Evolutionary conservation across 805 yeast species (phyloP), one percentile per base, ranked within the genome.

Genomic region (Saccharomycopsis synnaedendra): DNA sequence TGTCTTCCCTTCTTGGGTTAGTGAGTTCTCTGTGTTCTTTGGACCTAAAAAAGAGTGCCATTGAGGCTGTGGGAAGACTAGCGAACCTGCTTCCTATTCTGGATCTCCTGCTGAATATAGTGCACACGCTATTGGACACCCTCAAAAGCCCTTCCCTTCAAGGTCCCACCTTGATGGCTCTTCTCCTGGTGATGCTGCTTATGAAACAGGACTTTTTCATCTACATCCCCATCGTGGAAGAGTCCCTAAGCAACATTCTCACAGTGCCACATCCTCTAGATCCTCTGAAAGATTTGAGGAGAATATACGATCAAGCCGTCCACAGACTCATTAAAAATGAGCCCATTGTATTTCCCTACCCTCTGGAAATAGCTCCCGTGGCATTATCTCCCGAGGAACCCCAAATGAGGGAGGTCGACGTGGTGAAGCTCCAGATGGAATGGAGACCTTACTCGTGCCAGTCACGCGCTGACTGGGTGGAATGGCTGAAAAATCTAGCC

Each of bases 391-490:
- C 40, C 32, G 46, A 46, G 34, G 55, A 52, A 29, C 46, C 37
- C 8, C 29, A 34, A 32, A 45, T 47, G 48, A 33, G 43, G n/a
- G 38, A 38, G 27, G 80, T 77, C 10, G 75, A 76, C 51, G 78
- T 76, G 42, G 74, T 69, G 38, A 74, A 76, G 0, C 68, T 93
- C 56, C 82, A 85, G 57, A 76, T 78, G 41, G 86, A 89, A 1
- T 93, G 98, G 97, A 96, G 88, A 56, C 83, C 95, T 31, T 76
- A 85, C 29, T 90, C 86, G 55, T 77, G 90, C 54, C 75, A 94
- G 45, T 86, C 97, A 0, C 80, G 81, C 56, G 97, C 89, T 57
- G 98, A 93, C 56, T 93, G 98, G 98, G 90, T 85, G 57, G 97
- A 93, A 59, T 93, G 99, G 99, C 79, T 88, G 54, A 76, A 95